Conservation (phyloP, 139 green algal genomes). For the Haematococcus sp. region DNA sequence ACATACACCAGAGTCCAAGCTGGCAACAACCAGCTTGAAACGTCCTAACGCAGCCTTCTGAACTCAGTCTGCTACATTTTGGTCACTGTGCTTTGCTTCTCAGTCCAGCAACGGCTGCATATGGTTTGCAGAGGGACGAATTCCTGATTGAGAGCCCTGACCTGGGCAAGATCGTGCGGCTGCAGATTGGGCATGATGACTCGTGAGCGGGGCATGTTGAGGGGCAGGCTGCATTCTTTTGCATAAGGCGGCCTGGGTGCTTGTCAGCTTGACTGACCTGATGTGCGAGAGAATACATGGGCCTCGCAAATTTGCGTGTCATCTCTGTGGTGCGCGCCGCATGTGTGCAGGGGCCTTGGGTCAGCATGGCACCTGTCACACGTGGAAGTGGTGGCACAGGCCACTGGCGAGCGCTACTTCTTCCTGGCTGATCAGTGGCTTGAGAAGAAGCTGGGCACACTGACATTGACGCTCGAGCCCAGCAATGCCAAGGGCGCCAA, state of each 20-base stretch:
- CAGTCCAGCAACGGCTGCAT: too few species aligned
- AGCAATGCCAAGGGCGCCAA: constrained; percentile 29
- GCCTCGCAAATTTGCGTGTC: background rate
- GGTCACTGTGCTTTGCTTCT: too few species aligned
- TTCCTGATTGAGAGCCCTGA: constrained; percentile 42
- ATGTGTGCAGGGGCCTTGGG: constrained; percentile 34
- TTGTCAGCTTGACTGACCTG: background rate
- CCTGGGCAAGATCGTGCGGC: constrained; percentile 35
- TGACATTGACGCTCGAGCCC: constrained; percentile 37
- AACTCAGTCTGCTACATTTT: too few species aligned
- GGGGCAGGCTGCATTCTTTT: background rate
- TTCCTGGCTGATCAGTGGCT: constrained; percentile 49
- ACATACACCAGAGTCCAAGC: too few species aligned
- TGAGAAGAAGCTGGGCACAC: constrained; percentile 45
- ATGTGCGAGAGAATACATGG: too few species aligned
- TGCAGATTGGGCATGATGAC: constrained; percentile 49
- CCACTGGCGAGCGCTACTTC: constrained; percentile 29
- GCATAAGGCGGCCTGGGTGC: background rate
- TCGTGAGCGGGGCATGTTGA: constrained; percentile 5
- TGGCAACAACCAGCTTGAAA: too few species aligned
- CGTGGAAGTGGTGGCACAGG: constrained; percentile 53
- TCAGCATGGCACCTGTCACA: constrained; percentile 52
- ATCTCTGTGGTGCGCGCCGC: background rate
- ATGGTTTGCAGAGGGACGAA: constrained; percentile 27
- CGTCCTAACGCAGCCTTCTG: too few species aligned